Evolutionary conservation across 192 early-diverging fungal species (phyloP).

Genomic region (Backusella westeae): DNA sequence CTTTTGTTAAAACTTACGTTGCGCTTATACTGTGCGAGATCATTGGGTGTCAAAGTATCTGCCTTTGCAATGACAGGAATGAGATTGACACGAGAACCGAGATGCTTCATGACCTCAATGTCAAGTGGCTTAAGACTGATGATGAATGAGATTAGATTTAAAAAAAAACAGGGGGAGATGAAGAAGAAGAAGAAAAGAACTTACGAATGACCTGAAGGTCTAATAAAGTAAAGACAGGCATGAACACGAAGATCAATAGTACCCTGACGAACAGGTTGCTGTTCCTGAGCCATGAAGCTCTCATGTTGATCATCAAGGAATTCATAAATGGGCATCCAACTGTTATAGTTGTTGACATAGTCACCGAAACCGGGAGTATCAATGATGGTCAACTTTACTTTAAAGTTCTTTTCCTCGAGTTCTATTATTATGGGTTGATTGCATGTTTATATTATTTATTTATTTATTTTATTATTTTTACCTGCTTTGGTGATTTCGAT

Average conservation of each 20-base stretch:
- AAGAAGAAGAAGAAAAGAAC: conserved; percentile 18
- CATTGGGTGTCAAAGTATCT: conserved; percentile 84
- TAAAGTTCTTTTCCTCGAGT: conserved; percentile 93
- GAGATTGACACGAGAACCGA: conserved; percentile 88
- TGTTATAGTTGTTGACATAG: conserved; percentile 93
- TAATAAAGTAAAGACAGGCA: conserved; percentile 94
- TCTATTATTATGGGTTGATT: conserved; percentile 43
- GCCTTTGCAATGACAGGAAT: conserved; percentile 92
- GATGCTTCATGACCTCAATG: conserved; percentile 92
- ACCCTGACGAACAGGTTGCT: conserved; percentile 77
- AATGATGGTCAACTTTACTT: conserved; percentile 88
- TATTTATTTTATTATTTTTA: conserved; percentile 23
- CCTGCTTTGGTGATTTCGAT: conserved; percentile 98
- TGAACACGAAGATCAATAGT: conserved; percentile 93
- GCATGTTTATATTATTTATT: background rate
- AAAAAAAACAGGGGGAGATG: background rate
- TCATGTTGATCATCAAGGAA: conserved; percentile 95
- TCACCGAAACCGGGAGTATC: conserved; percentile 98
- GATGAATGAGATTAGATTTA: conserved; percentile 2
- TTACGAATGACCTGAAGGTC: conserved; percentile 90
- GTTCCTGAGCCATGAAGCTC: conserved; percentile 87
- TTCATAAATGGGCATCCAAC: conserved; percentile 94
- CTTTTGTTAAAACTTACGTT: conserved; percentile 39
- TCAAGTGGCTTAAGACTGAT: conserved; percentile 73
- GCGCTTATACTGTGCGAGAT: conserved; percentile 82